phyloP scores from a whole-genome alignment of 257 asterid genomes.

The Mitragyna speciosa region DNA sequence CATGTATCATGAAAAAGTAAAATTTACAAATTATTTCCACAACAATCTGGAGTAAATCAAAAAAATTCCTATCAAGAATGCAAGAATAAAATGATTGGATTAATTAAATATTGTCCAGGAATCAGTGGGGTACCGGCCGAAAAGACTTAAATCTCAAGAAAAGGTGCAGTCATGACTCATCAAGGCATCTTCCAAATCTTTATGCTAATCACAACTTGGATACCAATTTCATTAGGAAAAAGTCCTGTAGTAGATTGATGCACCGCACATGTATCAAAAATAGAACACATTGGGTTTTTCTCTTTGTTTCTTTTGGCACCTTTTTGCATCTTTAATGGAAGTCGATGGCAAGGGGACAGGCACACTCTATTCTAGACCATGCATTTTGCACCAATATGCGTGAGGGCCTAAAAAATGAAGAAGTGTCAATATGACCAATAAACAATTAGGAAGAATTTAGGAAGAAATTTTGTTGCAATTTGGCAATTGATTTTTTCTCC shows the following conservation, averaged over 20 bases:
- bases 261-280: background rate
- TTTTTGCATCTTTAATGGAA: background rate
- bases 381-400: background rate
- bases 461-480: no score
- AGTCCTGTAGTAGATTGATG: background rate
- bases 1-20: background rate
- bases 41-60: background rate
- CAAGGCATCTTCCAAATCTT: background rate
- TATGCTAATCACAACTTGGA: background rate
- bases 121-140: background rate
- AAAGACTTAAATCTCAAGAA: background rate
- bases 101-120: background rate
- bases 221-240: background rate
- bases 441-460: no score
- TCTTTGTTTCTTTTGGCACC: background rate
- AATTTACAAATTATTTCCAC: background rate
- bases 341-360: background rate
- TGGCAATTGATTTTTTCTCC: no score
- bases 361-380: background rate
- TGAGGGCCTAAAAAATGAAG: no score
- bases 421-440: no score
- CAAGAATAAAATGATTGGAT: background rate
- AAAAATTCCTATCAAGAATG: background rate
- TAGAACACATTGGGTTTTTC: background rate
- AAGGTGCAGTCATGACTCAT: background rate